Evolutionary conservation across 208 protist genomes (phyloP), one percentile per base, ranked within the genome.

Genomic region (Acanthamoeba divionensis): DNA sequence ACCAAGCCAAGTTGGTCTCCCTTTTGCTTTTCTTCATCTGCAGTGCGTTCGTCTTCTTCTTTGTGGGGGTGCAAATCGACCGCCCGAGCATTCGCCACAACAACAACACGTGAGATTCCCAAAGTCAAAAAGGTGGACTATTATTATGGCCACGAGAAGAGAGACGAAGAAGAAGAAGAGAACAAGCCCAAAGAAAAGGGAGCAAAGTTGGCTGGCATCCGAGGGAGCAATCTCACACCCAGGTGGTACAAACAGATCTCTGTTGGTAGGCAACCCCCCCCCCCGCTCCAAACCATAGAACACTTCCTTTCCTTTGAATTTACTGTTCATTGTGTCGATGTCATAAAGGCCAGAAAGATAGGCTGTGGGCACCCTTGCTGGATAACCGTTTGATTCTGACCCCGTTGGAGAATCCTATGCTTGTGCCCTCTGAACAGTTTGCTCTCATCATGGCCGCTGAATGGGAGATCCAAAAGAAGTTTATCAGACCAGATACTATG

Each of bases 401-500:
- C 8, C 80, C 80, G 0, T 50, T 26, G 38, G 80, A 69, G 38
- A 54, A 88, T 18, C 57, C 60, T 1, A 38, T 88, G 7, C 60
- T 69, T 1, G 80, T 88, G 57, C 80, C 80, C 21, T 65, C 52
- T 13, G 44, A 88, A 62, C 80, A 55, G 26, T 52, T 52, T 47
- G 80, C 80, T 21, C 60, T 71, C 33, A 69, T 69, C 44, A 88
- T 88, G 24, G 80, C 55, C 2, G 80, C 57, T 41, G 80, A 88
- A 47, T 88, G 80, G 80, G 80, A 88, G 31, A 45, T 71, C 41
- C 80, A 88, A 31, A 36, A 88, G n/a, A 38, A 36, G 21, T 47
- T 60, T 26, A 88, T 88, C 57, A 66, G 55, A 62, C 80, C 80
- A 41, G 52, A 65, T 24, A 88, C n/a, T 24, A 88, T 88, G 80